Evolutionary conservation across 208 protist genomes (phyloP), one percentile per base, ranked within the genome.

Genomic region (Trypanosoma grayi): DNA sequence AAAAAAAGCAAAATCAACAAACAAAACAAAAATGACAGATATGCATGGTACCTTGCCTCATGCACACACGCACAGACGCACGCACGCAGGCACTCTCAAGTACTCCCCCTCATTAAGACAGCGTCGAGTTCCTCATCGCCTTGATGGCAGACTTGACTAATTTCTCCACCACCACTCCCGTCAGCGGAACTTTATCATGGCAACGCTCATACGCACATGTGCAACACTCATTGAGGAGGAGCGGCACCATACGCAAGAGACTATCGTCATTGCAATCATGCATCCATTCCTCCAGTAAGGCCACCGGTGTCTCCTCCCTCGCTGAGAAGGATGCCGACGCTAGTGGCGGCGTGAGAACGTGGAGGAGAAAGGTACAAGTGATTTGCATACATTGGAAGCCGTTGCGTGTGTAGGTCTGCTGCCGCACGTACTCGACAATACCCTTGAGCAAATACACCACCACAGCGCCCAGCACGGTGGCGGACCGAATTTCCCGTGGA

Each of bases 151-250:
- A 60, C 30, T 53, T 77, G 18, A 90, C 73, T 18, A 85, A 33
- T 57, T 56, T 73, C 34, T 93, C 83, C n/a, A 89, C 43, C 53
- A 77, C 82, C 10, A 69, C 69, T 25, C 75, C 66, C 9, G 75
- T 59, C 18, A 91, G 75, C 13, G 87, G 81, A 18, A 82, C 70
- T 53, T 83, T 83, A n/a, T 81, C 75, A 43, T 73, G 70, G 66
- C 85, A 87, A 22, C 72, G 72, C 45, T 90, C 87, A 58, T 94
- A 91, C 10, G 82, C 87, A 48, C 75, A 81, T 6, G 63, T 75
- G 63, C 84, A 91, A 22, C 77, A 69, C 45, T 90, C 84, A 62
- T 94, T 75, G 51, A 94, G 51, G 67, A 83, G 79, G 34, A 68
- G 52, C 47, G 82, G 77, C 20, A 86, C 44, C 9, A 10, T 40